phyloP scores from a whole-genome alignment of 306 rosid species.

The Ormosia emarginata region DNA sequence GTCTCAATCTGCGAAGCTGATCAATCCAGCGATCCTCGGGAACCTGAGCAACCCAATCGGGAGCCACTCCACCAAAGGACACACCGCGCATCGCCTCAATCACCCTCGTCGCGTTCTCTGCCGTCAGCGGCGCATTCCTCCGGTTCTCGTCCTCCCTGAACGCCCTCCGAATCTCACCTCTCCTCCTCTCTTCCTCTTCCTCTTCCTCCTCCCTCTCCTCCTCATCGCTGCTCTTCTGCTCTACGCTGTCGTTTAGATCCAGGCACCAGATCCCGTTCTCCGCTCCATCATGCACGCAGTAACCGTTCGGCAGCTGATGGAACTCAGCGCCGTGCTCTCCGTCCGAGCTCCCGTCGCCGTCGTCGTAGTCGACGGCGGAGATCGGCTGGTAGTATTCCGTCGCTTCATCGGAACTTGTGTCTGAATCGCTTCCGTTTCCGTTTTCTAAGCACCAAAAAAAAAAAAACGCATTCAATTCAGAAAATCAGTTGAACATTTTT shows the following conservation, averaged over 20 bases:
- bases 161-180: conserved; percentile 52
- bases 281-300: conserved; percentile 24
- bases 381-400: conserved; percentile 76
- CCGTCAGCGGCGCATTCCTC: conserved; percentile 65
- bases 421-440: conserved; percentile 77
- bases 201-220: conserved; percentile 42
- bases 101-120: conserved; percentile 72
- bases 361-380: conserved; percentile 45
- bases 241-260: conserved; percentile 43
- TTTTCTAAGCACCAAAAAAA: conserved; percentile 26
- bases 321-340: conserved; percentile 32
- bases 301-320: conserved; percentile 48
- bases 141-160: conserved; percentile 71
- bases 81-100: conserved; percentile 88
- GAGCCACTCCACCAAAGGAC: conserved; percentile 61
- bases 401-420: conserved; percentile 47
- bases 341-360: conserved; percentile 33
- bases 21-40: conserved; percentile 75
- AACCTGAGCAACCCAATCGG: conserved; percentile 62
- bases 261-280: conserved; percentile 62
- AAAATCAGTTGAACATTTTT: background rate
- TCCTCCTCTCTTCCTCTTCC: conserved; percentile 40
- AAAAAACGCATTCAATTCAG: background rate
- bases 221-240: conserved; percentile 35
- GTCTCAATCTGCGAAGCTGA: conserved; percentile 55